phyloP scores from a whole-genome alignment of 371 early-diverging fungal species.

The Batrachochytrium dendrobatidis region DNA sequence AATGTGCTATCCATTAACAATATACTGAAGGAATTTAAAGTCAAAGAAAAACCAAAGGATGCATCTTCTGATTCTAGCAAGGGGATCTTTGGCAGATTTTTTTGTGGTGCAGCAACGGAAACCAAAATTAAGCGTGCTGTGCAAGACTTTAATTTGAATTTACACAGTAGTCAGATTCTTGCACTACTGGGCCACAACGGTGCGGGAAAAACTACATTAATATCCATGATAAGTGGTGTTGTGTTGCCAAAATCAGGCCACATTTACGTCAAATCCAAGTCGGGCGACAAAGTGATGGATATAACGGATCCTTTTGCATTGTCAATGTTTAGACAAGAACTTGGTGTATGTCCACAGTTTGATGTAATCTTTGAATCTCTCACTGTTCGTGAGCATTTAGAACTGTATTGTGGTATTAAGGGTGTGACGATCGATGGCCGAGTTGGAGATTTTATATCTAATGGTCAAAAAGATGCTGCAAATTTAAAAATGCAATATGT shows the following conservation, averaged over 20 bases:
- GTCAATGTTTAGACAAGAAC: slow-evolving; percentile 10
- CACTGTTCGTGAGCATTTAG: slow-evolving; percentile 50
- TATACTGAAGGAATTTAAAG: background rate
- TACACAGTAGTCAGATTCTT: background rate
- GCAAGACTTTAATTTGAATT: background rate
- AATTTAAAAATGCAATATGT: slow-evolving; percentile 5
- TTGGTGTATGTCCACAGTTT: slow-evolving; percentile 59
- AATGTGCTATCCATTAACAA: background rate
- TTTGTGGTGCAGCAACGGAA: background rate
- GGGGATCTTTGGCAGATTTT: no score
- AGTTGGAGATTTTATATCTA: background rate
- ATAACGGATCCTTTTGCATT: background rate
- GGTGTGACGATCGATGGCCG: slow-evolving; percentile 26
- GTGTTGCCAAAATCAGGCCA: background rate
- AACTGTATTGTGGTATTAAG: slow-evolving; percentile 49
- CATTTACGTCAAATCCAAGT: background rate
- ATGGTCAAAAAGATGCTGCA: background rate
- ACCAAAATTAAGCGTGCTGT: background rate
- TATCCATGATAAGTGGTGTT: background rate
- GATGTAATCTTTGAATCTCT: slow-evolving; percentile 44
- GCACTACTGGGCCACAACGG: background rate
- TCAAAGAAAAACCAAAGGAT: background rate
- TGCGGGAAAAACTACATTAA: no score
- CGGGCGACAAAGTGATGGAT: background rate
- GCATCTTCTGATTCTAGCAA: no score